Percentiles rank a stretch among this genome's conserved stretches.
Conservation (phyloP, 495 filamentous ascomycete genomes). For the Pyronema domesticum region DNA sequence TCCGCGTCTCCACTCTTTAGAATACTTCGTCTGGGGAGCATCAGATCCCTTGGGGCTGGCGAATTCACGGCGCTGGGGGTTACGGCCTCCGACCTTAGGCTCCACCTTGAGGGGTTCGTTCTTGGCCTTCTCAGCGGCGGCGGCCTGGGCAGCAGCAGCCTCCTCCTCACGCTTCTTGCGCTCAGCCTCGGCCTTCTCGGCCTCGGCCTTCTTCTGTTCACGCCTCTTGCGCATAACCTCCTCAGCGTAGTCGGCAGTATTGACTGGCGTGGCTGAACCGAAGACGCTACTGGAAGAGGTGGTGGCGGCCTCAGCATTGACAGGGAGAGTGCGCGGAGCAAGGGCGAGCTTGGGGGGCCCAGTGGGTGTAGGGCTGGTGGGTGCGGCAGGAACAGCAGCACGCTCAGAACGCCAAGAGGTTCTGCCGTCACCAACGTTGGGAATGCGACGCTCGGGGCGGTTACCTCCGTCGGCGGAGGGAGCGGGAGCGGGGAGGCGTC, state of each 20-base stretch:
- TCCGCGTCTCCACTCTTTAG: conserved; percentile 3
- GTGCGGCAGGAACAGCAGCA: conserved; percentile 36
- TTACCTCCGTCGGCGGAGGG: conserved; percentile 10
- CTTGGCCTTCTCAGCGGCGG: conserved; percentile 64
- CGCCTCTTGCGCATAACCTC: conserved; percentile 36
- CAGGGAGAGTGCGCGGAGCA: conserved; percentile 20
- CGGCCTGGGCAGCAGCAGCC: conserved; percentile 60
- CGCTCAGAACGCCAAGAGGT: conserved; percentile 12
- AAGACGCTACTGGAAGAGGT: conserved; percentile 38
- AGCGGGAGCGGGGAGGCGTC: conserved; percentile 19
- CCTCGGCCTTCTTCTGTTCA: conserved; percentile 8
- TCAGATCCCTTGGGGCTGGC: conserved; percentile 4
- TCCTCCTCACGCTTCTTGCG: conserved; percentile 61
- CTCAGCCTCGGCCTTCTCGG: conserved; percentile 8
- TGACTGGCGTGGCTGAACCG: conserved; percentile 40
- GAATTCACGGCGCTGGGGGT: conserved; percentile 15
- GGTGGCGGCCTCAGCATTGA: conserved; percentile 19
- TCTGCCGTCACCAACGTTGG: not conserved
- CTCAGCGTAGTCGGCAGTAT: conserved; percentile 45
- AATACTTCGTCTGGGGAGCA: conserved; percentile 1
- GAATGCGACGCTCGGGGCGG: conserved; percentile 4
- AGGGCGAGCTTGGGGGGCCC: conserved; percentile 17
- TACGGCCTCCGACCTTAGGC: conserved; percentile 10
- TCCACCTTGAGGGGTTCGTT: conserved; percentile 30
- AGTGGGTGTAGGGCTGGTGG: conserved; percentile 9